Evolutionary conservation across 2,329 filamentous ascomycete genomes (phyloP), one percentile per base, ranked within the genome.

Genomic region (Grosmannia serpens): DNA sequence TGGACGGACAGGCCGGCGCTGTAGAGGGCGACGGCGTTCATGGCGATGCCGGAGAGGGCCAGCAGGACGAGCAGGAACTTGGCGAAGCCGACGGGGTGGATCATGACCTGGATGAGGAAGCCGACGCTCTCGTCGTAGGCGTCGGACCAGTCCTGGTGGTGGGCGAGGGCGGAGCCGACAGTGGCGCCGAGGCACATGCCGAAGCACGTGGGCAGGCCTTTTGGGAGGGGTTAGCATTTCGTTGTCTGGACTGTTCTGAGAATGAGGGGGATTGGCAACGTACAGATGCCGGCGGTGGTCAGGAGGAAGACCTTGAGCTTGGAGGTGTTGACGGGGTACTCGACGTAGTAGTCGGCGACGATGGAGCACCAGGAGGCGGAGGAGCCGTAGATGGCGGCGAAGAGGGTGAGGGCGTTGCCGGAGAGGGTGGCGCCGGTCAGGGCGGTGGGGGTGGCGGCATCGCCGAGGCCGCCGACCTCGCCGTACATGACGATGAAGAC

Each of bases 121-220:
- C 82, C 82, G 1, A 82, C 77, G 46, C 77, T 80, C 51, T 70
- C 64, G 3, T 77, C 71, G 65, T 84, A 84, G 2, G 75, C 80
- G 3, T 70, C 73, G n/a, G 73, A 63, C 82, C 82, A 85, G 4
- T 70, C 70, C 0, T 78, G 74, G 6, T 80, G 74, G 63, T 76
- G 80, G 33, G 78, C 71, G 2, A 83, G 75, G 27, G 82, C 81
- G 4, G 81, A 82, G 22, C 77, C 82, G 54, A 87, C 82, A 13
- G 83, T 83, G 11, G 83, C 80, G 10, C 84, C 84, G 0, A 86
- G 76, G 2, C 75, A 75, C 82, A 87, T 86, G 58, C 76, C 76
- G 56, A 80, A 72, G 49, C 71, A 74, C 0, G 77, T 80, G 0
- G 77, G 77, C 13, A 79, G 68, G 13, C 69, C 69, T 64, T 29